Evolutionary conservation across 2,329 filamentous ascomycete genomes (phyloP).

Genomic region (Lizonia empirigonia): DNA sequence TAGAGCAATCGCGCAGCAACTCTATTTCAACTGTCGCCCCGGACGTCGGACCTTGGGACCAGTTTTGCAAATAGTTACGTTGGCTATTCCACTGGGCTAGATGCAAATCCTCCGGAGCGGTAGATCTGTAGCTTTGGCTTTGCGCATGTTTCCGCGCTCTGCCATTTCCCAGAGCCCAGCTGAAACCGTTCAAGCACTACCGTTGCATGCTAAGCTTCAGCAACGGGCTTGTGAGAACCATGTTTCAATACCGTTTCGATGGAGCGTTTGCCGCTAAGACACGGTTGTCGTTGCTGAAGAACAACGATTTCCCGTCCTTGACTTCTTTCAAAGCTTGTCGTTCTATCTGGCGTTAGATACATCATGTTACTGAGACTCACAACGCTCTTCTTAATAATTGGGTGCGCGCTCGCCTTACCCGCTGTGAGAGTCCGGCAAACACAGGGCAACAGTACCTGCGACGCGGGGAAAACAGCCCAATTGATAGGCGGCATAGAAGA

Average conservation of each 20-base stretch:
- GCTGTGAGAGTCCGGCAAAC: neutral
- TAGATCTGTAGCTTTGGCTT: neutral
- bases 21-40: neutral
- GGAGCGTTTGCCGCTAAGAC: neutral
- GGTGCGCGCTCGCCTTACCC: neutral
- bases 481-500: conserved; percentile 25
- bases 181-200: neutral
- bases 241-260: conserved; percentile 13
- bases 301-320: neutral
- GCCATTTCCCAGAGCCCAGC: neutral
- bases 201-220: conserved; percentile 13
- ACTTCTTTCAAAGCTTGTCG: neutral
- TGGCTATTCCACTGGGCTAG: neutral
- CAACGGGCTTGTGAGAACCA: conserved; percentile 1
- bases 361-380: neutral
- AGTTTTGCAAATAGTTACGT: neutral
- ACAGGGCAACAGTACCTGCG: neutral
- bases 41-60: neutral
- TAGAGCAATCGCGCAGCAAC: neutral
- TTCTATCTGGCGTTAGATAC: neutral
- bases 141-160: neutral
- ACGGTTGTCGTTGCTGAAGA: neutral
- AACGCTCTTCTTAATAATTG: neutral
- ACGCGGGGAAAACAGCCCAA: conserved; percentile 1
- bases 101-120: neutral